Base-by-base conservation (phyloP, 2,329 filamentous ascomycete genomes). In the Scedosporium apiospermum region DNA sequence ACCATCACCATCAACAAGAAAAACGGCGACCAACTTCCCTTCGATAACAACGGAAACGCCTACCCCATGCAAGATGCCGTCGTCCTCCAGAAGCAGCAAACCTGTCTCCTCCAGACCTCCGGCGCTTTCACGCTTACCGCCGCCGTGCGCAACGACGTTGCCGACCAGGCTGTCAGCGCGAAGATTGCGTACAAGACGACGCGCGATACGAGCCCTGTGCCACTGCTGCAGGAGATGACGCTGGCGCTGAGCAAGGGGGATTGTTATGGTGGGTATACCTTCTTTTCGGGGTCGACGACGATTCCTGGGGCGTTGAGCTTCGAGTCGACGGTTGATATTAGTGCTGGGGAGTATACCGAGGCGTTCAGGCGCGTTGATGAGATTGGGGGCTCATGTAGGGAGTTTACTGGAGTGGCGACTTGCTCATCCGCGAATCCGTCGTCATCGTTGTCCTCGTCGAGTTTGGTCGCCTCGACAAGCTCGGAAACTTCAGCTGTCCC, bases 41-140 rank as follows among this genome's bases (percentile, higher is more conserved):
- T 78, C 65, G 78, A 85, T 67, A 87, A 87, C 70, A 86, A 86
- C 66, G 83, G 83, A 6, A 75, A 77, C 44, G 75, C 75, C 1
- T 87, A 84, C 64, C 78, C 78, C 2, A 67, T 87, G 3, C 77
- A 81, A 58, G 84, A 87, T 68, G 78, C 73, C 6, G 71, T 86
- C 26, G 72, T 87, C 42, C 73, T 84, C 57, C 83, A 86, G 69
- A 74, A 71, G 21, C 78, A 80, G 1, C 83, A 86, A 68, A 86
- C 82, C 73, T 87, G 84, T 67, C 71, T 85, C 16, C 69, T 77
- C 4, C 73, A 77, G 46, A 72, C 70, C 1, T 67, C 71, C 3
- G 80, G 80, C 3, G 72, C 72, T 6, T 69, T 81, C 6, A 80
- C 75, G 4, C 70, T 80, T 18, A 73, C 75, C 0, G 80, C 78